A percentile compares a stretch with the other conserved stretches of the same genome.
Conservation (phyloP, 2,329 filamentous ascomycete genomes). For the Calonectria henricotiae region DNA sequence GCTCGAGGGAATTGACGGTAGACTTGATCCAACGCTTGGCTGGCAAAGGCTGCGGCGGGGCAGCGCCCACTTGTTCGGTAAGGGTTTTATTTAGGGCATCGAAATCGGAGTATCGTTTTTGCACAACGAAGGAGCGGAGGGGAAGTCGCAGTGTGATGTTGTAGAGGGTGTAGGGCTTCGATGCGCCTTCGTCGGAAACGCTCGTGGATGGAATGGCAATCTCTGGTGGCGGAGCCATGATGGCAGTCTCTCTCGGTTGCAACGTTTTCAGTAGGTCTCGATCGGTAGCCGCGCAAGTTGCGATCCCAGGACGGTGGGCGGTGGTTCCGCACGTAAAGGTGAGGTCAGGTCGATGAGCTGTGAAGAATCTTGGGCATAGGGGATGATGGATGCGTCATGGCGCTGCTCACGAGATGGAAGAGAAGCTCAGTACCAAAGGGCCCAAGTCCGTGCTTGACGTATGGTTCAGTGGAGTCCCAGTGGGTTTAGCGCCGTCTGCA, state of each 20-base stretch:
- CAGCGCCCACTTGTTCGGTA: slow-evolving; percentile 70
- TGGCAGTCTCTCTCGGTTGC: slow-evolving; percentile 32
- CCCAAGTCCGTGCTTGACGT: slow-evolving; percentile 35
- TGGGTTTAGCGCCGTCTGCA: slow-evolving; percentile 32
- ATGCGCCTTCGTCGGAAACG: slow-evolving; percentile 65
- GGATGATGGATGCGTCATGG: slow-evolving; percentile 45
- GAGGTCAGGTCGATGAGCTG: slow-evolving; percentile 22
- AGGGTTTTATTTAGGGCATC: slow-evolving; percentile 76
- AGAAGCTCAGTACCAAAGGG: slow-evolving; percentile 21
- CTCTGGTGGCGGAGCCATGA: slow-evolving; percentile 77
- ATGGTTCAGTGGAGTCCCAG: slow-evolving; percentile 32
- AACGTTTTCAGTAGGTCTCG: slow-evolving; percentile 20
- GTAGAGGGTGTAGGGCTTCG: slow-evolving; percentile 83
- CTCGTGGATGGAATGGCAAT: slow-evolving; percentile 80
- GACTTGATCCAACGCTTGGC: slow-evolving; percentile 84
- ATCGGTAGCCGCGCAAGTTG: neutral
- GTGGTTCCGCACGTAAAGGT: slow-evolving; percentile 2
- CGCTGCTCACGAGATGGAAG: slow-evolving; percentile 25
- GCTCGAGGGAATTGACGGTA: slow-evolving; percentile 78
- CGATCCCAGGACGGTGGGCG: neutral
- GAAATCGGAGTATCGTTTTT: slow-evolving; percentile 90
- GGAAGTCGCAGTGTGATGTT: slow-evolving; percentile 85
- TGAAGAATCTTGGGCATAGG: slow-evolving; percentile 33
- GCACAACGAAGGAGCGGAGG: slow-evolving; percentile 81
- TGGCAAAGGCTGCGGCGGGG: slow-evolving; percentile 80